Conservation (phyloP, 2,329 filamentous ascomycete species). For the Penicillium italicum region DNA sequence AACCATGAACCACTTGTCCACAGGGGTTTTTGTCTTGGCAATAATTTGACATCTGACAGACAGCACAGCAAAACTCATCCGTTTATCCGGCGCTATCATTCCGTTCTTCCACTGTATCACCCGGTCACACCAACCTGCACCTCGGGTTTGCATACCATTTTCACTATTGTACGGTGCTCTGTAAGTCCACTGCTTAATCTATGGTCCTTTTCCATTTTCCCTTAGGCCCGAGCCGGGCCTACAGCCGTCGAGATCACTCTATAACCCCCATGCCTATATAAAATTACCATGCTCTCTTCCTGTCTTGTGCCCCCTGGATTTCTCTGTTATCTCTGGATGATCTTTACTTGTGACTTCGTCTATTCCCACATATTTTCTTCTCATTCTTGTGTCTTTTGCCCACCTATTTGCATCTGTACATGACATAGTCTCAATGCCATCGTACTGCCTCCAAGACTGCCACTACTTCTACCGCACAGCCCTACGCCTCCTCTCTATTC, state of each 20-base stretch:
- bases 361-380: neutral
- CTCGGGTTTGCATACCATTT: slow-evolving; percentile 5
- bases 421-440: slow-evolving; percentile 64
- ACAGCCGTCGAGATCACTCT: neutral
- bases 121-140: slow-evolving; percentile 9
- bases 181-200: slow-evolving; percentile 18
- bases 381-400: slow-evolving; percentile 1
- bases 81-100: slow-evolving; percentile 33
- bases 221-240: slow-evolving; percentile 18
- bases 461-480: slow-evolving; percentile 92
- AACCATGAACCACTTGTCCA: neutral
- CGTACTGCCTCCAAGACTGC: slow-evolving; percentile 78
- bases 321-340: neutral
- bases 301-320: neutral
- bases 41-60: slow-evolving; percentile 14
- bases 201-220: slow-evolving; percentile 5
- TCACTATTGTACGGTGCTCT: neutral
- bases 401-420: slow-evolving; percentile 15
- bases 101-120: slow-evolving; percentile 14
- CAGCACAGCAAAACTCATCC: slow-evolving; percentile 26
- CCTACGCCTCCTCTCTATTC: slow-evolving; percentile 77
- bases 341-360: neutral
- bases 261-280: neutral
- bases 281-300: slow-evolving; percentile 2
- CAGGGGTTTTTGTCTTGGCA: neutral